These are phyloP conservation scores for Backusella sp. DNA, from an alignment of 192 early-diverging fungal genomes.

Conservation along the genomic window DNA sequence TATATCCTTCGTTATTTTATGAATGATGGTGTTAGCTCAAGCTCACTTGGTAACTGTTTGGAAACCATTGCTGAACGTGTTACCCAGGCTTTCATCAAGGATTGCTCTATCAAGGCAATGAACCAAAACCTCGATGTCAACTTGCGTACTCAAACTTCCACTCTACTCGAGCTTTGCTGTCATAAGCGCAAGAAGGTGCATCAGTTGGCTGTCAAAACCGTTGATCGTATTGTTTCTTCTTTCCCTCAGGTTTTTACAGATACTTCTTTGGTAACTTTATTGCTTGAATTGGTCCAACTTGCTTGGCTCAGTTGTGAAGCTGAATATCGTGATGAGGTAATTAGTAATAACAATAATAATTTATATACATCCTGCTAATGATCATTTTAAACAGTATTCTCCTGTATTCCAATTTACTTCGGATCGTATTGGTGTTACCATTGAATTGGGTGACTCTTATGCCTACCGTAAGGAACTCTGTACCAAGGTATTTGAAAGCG, in stretches of 20 bases:
- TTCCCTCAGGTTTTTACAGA: conserved; percentile 85
- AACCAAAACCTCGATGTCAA: conserved; percentile 51
- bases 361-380: neutral
- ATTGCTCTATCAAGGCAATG: conserved; percentile 47
- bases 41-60: conserved; percentile 68
- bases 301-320: conserved; percentile 77
- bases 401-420: conserved; percentile 72
- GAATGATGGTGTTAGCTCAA: conserved; percentile 82
- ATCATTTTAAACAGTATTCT: conserved; percentile 45
- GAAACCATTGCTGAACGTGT: conserved; percentile 74
- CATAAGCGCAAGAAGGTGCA: conserved; percentile 72
- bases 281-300: conserved; percentile 83
- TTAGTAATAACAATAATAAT: neutral
- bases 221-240: conserved; percentile 53
- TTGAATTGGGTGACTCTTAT: conserved; percentile 73
- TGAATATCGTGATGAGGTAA: conserved; percentile 70
- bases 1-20: conserved; percentile 80
- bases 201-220: conserved; percentile 60
- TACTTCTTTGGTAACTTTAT: conserved; percentile 57
- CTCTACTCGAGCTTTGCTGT: conserved; percentile 63
- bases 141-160: conserved; percentile 56
- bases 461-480: conserved; percentile 69
- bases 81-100: conserved; percentile 47
- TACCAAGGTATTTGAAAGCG: conserved; percentile 55
- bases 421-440: conserved; percentile 54